Evolutionary conservation across 495 filamentous ascomycete species (phyloP).

Genomic region (Penicillium canescens): DNA sequence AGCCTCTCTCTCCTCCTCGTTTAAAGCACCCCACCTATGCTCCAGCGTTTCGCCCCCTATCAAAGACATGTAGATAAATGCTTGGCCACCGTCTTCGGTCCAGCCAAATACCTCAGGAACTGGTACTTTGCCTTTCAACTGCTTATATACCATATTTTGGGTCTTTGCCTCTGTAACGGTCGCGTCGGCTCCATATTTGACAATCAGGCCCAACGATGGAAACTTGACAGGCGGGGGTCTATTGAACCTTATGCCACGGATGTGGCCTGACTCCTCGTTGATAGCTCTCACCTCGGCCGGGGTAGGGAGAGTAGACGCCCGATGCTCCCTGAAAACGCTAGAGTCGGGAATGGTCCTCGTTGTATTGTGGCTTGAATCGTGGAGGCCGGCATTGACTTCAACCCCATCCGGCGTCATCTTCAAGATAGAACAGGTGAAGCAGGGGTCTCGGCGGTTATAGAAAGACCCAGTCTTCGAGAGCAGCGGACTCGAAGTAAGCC

Average conservation of each 20-base stretch:
- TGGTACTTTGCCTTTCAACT: conserved; percentile 35
- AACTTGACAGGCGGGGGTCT: conserved; percentile 34
- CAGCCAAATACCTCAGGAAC: conserved; percentile 50
- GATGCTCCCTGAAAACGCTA: conserved; percentile 11
- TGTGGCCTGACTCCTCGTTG: conserved; percentile 14
- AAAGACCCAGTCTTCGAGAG: not conserved
- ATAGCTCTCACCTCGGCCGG: conserved; percentile 21
- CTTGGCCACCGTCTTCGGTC: conserved; percentile 37
- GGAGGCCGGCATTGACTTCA: conserved; percentile 8
- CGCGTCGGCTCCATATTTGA: too few species aligned
- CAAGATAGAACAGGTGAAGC: conserved; percentile 11
- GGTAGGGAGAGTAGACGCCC: conserved; percentile 8
- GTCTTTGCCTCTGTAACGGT: conserved; percentile 40
- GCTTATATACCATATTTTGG: conserved; percentile 35
- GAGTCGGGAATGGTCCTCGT: conserved; percentile 6
- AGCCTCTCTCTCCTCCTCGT: conserved; percentile 30
- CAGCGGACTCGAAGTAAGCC: conserved; percentile 4
- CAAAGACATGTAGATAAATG: conserved; percentile 51
- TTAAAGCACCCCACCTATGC: conserved; percentile 36
- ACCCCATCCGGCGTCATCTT: conserved; percentile 7
- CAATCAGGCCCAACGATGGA: conserved; percentile 30
- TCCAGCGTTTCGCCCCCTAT: conserved; percentile 39
- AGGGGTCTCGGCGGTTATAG: not conserved
- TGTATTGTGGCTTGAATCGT: conserved; percentile 10
- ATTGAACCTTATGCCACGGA: conserved; percentile 9